Evolutionary conservation across 805 yeast species (phyloP), one percentile per base, ranked within the genome.

Genomic region (Soucietia sequanensis): DNA sequence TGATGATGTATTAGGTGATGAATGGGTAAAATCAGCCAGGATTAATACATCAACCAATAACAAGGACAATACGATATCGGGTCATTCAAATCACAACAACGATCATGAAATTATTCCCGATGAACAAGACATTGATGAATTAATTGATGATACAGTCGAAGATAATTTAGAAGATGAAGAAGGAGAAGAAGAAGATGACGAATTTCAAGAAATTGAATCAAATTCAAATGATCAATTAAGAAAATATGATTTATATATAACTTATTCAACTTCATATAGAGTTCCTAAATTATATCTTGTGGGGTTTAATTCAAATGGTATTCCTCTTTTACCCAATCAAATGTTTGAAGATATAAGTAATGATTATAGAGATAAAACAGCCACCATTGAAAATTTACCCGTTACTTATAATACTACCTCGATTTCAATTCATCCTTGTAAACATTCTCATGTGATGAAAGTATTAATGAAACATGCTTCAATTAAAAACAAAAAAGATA

Each of bases 291-390:
- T 95, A 75, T 93, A 89, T 53, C 65, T 93, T 27, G 88, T 87
- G 10, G 99, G 99, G 0, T 93, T 79, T 65, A 81, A 79, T 52
- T 70, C 80, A 8, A 78, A 84, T 41, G 98, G 99, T 0, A 72
- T 80, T 11, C 99, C 98, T 2, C 65, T 93, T 25, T 68, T 84
- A 21, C 96, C 98, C 2, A 72, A 79, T 22, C 82, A 84, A 50
- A 93, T 93, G 98, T 89, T 90, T 62, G 95, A 91, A 54, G 99
- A 93, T 59, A 88, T 93, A 30, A 77, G 90, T 2, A 76, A 83
- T 24, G 99, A 93, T 56, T 93, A 93, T 60, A 79, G 91, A 52
- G 88, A 91, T 50, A 93, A 93, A 62, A 93, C 99, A 1, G 99
- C 91, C 14, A 93, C 99, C 0, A 91, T 93, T 39, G 99, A 93